Evolutionary conservation across 805 yeast species (phyloP).

Genomic region (Groenewaldozyma salmanticensis): DNA sequence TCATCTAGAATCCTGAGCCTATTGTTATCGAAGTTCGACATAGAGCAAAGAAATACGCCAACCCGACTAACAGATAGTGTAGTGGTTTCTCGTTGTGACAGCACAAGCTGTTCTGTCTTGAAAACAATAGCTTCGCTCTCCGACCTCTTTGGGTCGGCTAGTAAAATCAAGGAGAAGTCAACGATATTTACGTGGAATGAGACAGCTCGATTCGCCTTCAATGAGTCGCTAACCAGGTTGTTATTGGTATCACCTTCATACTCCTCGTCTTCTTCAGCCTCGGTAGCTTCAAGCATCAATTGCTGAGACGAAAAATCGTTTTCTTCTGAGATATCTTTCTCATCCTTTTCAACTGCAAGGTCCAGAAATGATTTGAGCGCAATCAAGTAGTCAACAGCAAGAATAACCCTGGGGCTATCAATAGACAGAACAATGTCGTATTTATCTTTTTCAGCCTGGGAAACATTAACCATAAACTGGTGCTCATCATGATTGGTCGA

Average conservation of each 20-base stretch:
- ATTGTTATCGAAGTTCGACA: constrained; percentile 55
- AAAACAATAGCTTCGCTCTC: constrained; percentile 85
- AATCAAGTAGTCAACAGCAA: constrained; percentile 80
- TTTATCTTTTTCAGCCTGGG: constrained; percentile 24
- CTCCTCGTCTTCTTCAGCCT: constrained; percentile 4
- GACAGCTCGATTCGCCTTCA: constrained; percentile 5
- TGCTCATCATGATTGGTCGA: constrained; percentile 48
- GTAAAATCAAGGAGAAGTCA: constrained; percentile 64
- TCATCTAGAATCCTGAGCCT: constrained; percentile 77
- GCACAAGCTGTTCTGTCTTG: constrained; percentile 67
- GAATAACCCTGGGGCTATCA: constrained; percentile 68
- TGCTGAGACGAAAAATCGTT: constrained; percentile 3
- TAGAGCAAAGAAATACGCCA: constrained; percentile 76
- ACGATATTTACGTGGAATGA: constrained; percentile 49
- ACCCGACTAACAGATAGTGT: constrained; percentile 65
- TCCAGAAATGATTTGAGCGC: constrained; percentile 61
- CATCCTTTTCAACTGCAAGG: constrained; percentile 30
- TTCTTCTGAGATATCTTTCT: constrained; percentile 5
- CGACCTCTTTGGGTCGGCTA: constrained; percentile 64
- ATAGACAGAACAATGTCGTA: constrained; percentile 49
- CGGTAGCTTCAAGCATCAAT: constrained; percentile 3
- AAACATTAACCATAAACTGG: constrained; percentile 56
- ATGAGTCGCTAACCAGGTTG: background rate
- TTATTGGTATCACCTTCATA: constrained; percentile 8
- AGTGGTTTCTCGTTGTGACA: constrained; percentile 57